Evolutionary conservation across 371 early-diverging fungal species (phyloP).

Genomic region (Saksenaea oblongispora): DNA sequence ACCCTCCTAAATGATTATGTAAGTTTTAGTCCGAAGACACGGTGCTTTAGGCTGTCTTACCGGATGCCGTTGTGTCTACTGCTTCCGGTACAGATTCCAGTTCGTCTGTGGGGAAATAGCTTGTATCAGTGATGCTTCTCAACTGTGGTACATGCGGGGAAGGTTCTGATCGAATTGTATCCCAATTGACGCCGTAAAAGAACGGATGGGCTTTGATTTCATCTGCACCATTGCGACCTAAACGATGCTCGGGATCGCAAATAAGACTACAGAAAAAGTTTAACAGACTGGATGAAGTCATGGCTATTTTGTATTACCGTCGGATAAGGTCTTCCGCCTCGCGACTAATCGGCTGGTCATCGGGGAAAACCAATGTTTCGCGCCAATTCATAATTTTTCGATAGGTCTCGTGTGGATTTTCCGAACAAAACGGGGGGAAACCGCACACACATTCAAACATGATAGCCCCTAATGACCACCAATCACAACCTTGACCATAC

Average conservation of each 20-base stretch:
- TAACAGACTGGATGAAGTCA: background rate
- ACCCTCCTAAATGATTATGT: constrained; percentile 17
- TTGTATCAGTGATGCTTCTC: constrained; percentile 94
- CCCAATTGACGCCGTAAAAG: constrained; percentile 96
- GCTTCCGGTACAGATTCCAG: constrained; percentile 72
- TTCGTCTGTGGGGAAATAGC: constrained; percentile 96
- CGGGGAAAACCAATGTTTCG: constrained; percentile 86
- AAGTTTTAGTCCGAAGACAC: background rate
- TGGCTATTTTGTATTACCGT: constrained; percentile 41
- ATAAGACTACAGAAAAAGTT: constrained; percentile 61
- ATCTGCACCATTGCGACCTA: constrained; percentile 78
- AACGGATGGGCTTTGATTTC: constrained; percentile 95
- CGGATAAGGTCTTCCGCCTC: constrained; percentile 93
- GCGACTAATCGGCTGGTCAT: constrained; percentile 87
- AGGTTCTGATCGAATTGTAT: constrained; percentile 74
- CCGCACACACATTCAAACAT: constrained; percentile 97
- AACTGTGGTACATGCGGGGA: constrained; percentile 96
- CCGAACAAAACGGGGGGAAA: constrained; percentile 97
- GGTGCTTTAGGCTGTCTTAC: background rate
- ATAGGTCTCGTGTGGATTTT: constrained; percentile 95
- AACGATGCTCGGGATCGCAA: constrained; percentile 82
- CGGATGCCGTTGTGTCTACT: constrained; percentile 33
- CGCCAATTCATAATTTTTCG: constrained; percentile 97
- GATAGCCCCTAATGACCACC: constrained; percentile 99
- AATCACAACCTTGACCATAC: constrained; percentile 97